These are phyloP conservation scores for Leccinum subtestaceum DNA, from an alignment of 768 basidiomycete species.

Conservation along the genomic window DNA sequence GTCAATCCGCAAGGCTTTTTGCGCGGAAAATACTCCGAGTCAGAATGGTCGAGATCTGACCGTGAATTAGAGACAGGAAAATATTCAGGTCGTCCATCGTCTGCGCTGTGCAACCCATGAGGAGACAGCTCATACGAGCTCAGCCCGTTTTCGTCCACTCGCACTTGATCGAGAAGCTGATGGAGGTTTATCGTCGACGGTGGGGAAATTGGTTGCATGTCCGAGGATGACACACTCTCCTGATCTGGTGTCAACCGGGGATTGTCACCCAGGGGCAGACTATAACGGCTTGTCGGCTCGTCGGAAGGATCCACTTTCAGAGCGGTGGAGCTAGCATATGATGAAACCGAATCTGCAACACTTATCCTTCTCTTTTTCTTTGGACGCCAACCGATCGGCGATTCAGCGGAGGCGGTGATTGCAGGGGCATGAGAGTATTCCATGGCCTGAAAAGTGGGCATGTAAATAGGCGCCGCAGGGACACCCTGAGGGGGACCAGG, in stretches of 20 bases:
- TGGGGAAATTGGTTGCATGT: conserved; percentile 33
- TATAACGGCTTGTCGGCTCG: conserved; percentile 16
- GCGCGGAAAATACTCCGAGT: conserved; percentile 23
- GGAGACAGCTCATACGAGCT: conserved; percentile 28
- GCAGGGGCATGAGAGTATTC: conserved; percentile 36
- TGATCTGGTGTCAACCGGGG: conserved; percentile 33
- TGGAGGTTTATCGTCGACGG: conserved; percentile 28
- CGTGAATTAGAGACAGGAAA: conserved; percentile 36
- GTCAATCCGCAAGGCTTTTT: conserved; percentile 23
- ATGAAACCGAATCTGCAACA: conserved; percentile 35
- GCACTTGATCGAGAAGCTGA: conserved; percentile 27
- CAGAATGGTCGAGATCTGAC: conserved; percentile 33
- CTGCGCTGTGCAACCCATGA: conserved; percentile 15
- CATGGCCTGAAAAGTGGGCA: conserved; percentile 41
- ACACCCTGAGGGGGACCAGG: conserved; percentile 26
- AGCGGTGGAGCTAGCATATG: conserved; percentile 30
- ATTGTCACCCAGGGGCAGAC: conserved; percentile 27
- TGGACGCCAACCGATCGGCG: conserved; percentile 27
- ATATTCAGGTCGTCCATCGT: conserved; percentile 32
- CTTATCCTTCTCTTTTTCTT: conserved; percentile 37
- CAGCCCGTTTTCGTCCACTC: conserved; percentile 22
- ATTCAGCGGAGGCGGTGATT: conserved; percentile 30
- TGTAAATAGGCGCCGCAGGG: conserved; percentile 34
- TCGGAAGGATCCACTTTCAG: conserved; percentile 26
- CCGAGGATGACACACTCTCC: conserved; percentile 33